Evolutionary conservation across 495 filamentous ascomycete species (phyloP).

Genomic region (Xylaria cubensis): DNA sequence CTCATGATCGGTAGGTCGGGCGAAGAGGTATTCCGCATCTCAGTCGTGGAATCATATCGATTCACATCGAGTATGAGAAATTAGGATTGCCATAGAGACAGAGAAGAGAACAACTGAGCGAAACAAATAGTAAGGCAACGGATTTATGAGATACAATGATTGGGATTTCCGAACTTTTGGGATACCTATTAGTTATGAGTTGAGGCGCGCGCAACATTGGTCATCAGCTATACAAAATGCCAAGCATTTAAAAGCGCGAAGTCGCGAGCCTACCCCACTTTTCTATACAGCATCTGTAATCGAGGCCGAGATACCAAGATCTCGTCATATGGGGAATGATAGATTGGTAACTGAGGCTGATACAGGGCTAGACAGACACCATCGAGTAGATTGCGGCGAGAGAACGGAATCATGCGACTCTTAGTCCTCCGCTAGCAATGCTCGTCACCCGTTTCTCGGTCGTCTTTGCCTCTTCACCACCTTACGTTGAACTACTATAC

Average conservation of each 20-base stretch:
- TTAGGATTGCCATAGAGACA: background rate
- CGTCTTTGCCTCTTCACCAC: background rate
- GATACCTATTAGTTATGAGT: background rate
- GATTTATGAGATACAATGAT: no score
- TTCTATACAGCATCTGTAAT: slow-evolving; percentile 10
- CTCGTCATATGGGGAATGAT: background rate
- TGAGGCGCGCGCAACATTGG: background rate
- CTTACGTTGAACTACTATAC: background rate
- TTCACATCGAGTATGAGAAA: background rate
- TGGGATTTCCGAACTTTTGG: no score
- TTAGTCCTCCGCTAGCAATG: background rate
- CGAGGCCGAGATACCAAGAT: background rate
- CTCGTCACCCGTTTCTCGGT: background rate
- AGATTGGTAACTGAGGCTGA: background rate
- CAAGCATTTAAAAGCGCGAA: slow-evolving; percentile 16
- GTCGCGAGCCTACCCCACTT: background rate
- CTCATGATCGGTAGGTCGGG: background rate
- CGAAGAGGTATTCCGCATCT: background rate
- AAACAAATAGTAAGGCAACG: no score
- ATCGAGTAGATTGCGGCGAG: background rate
- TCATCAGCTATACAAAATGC: slow-evolving; percentile 1
- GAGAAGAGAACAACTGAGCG: background rate
- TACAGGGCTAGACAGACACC: background rate
- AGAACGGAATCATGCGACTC: background rate
- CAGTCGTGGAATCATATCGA: background rate